Evolutionary conservation across 371 early-diverging fungal genomes (phyloP).

Genomic region (Mucor piriformis): DNA sequence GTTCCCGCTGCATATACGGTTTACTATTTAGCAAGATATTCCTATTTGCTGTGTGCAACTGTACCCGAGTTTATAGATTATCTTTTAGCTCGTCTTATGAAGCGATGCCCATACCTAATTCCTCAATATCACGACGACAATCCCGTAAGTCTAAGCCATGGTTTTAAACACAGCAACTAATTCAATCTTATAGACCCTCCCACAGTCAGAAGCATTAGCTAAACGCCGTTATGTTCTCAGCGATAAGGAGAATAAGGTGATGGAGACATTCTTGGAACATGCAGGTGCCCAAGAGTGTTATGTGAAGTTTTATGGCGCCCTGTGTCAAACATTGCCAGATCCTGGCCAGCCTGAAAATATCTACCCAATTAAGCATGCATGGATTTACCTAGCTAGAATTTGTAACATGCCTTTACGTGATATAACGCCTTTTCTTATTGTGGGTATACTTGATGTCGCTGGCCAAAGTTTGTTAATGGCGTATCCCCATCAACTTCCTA

Average conservation of each 20-base stretch:
- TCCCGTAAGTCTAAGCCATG: conserved; percentile 44
- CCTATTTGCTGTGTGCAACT: conserved; percentile 59
- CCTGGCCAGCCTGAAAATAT: conserved; percentile 53
- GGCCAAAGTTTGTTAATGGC: conserved; percentile 29
- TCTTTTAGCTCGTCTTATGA: conserved; percentile 74
- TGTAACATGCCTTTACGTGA: conserved; percentile 73
- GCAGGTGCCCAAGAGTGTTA: conserved; percentile 73
- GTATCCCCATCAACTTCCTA: conserved; percentile 43
- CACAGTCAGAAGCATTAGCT: conserved; percentile 42
- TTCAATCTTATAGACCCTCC: conserved; percentile 19
- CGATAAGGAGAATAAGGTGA: conserved; percentile 50
- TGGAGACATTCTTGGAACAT: conserved; percentile 61
- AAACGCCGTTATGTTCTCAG: conserved; percentile 47
- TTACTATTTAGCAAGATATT: conserved; percentile 74
- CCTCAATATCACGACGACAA: conserved; percentile 67
- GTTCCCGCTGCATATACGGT: conserved; percentile 64
- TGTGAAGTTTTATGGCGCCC: conserved; percentile 76
- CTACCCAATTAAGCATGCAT: conserved; percentile 66
- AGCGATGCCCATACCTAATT: conserved; percentile 78
- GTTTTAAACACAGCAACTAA: neutral
- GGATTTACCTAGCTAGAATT: conserved; percentile 83
- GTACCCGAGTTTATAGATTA: conserved; percentile 69
- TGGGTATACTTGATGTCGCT: conserved; percentile 65
- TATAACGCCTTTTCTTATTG: conserved; percentile 68
- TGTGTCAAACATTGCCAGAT: conserved; percentile 66